Percentiles rank a stretch among this genome's conserved stretches.
These are phyloP conservation scores for Naematelia aurantialba DNA, from an alignment of 768 basidiomycete genomes.

Conservation along the genomic window DNA sequence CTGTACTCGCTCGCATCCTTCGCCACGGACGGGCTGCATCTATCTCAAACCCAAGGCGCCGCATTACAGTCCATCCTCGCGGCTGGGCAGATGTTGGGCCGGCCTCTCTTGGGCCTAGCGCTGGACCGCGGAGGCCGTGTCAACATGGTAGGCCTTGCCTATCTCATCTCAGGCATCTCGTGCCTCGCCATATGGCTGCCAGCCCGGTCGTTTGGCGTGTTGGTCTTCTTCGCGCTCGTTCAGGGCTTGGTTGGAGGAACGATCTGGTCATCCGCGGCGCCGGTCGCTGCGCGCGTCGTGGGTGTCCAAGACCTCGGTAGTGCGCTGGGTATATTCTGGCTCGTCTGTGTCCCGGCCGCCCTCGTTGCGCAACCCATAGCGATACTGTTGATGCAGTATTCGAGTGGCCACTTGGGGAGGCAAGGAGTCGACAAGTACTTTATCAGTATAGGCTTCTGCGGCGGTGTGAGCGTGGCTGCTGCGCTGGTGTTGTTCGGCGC, in stretches of 20 bases:
- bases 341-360: conserved; percentile 30
- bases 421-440: conserved; percentile 29
- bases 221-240: conserved; percentile 45
- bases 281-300: conserved; percentile 60
- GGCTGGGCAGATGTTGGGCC: conserved; percentile 49
- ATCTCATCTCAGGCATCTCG: conserved; percentile 44
- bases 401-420: conserved; percentile 20
- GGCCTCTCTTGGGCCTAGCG: conserved; percentile 41
- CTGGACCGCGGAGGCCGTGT: conserved; percentile 46
- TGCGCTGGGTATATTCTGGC: conserved; percentile 41
- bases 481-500: conserved; percentile 29
- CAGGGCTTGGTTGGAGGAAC: conserved; percentile 59
- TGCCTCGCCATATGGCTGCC: conserved; percentile 49
- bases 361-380: conserved; percentile 42
- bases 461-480: conserved; percentile 18
- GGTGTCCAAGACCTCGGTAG: conserved; percentile 53
- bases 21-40: conserved; percentile 41
- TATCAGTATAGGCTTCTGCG: conserved; percentile 39
- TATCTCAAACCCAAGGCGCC: conserved; percentile 47
- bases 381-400: conserved; percentile 32
- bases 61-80: conserved; percentile 48
- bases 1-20: conserved; percentile 48
- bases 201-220: conserved; percentile 41
- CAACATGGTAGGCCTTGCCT: conserved; percentile 44
- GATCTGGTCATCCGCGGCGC: conserved; percentile 65